Evolutionary conservation across 2,329 filamentous ascomycete species (phyloP), one percentile per base, ranked within the genome.

Genomic region (Tympanopsis confertula): DNA sequence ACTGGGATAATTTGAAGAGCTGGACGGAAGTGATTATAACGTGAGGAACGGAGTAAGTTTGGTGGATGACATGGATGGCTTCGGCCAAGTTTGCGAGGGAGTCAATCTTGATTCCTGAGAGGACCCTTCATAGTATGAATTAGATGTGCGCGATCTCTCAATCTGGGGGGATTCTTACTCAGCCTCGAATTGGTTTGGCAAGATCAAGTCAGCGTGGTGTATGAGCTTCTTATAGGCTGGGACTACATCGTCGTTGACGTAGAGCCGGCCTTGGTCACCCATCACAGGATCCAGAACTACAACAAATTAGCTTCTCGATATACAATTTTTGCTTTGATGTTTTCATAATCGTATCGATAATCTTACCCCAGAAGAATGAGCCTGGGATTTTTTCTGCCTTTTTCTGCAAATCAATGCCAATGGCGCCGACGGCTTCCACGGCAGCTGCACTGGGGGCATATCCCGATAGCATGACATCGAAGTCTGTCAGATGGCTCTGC

Each of bases 181-280:
- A 32, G 88, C 86, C 64, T 98, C 91, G 47, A 95, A 98, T 50
- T 96, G 89, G 55, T 98, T 98, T 3, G 91, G 91, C 13, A 96
- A 63, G 39, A 98, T 93, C 47, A 98, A 59, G 58, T 98, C 91
- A 2, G 91, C 89, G 49, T 89, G 71, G 24, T 70, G 70, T 17
- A 96, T 66, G 40, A 94, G 67, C 18, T 68, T 68, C 60, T 86
- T 89, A 59, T 96, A 98, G 13, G 84, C 87, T 0, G 88, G 88
- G 13, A 96, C 84, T 3, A 94, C 86, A 45, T 94, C 86, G 49
- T 89, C 80, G 4, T 82, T 84, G 5, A 98, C 89, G 53, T 98
- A 98, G 12, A 98, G 68, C 47, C 74, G 77, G 36, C 87, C 91
- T 51, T 95, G 87, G 55, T 98, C 91, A 20, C 91, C 91, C 91